A percentile compares a stretch with the other conserved stretches of the same genome.
These are phyloP conservation scores for Wickerhamomyces bisporus DNA, from an alignment of 805 yeast genomes.

Conservation along the genomic window DNA sequence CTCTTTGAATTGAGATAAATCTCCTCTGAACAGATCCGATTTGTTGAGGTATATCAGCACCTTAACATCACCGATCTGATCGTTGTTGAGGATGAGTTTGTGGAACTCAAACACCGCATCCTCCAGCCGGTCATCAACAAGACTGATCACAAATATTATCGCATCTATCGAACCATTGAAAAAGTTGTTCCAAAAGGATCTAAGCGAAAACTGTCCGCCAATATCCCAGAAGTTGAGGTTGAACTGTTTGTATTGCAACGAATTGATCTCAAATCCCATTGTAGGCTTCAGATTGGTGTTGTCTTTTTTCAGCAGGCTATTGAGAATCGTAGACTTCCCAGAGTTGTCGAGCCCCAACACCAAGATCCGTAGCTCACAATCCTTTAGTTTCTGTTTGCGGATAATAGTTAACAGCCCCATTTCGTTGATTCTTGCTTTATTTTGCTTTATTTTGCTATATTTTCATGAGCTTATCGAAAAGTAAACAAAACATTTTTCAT, in stretches of 20 bases:
- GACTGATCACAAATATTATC: conserved; percentile 84
- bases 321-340: conserved; percentile 85
- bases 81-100: conserved; percentile 44
- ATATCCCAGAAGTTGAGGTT: conserved; percentile 73
- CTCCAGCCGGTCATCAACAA: conserved; percentile 50
- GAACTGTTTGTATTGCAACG: conserved; percentile 37
- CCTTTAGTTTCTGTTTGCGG: conserved; percentile 77
- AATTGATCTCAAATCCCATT: conserved; percentile 79
- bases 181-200: conserved; percentile 93
- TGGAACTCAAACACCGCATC: conserved; percentile 66
- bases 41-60: conserved; percentile 73
- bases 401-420: conserved; percentile 85
- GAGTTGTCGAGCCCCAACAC: conserved; percentile 86
- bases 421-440: not conserved
- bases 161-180: conserved; percentile 68
- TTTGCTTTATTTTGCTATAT: not conserved
- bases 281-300: conserved; percentile 70
- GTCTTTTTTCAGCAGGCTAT: conserved; percentile 45
- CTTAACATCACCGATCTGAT: conserved; percentile 62
- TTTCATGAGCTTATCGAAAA: too few relatives aligned
- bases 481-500: too few relatives aligned
- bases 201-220: conserved; percentile 80
- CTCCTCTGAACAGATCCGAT: conserved; percentile 47
- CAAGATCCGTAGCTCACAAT: conserved; percentile 67
- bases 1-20: conserved; percentile 12